Evolutionary conservation across 768 basidiomycete species (phyloP), one percentile per base, ranked within the genome.

Genomic region (Pseudohyphozyma bogoriensis): DNA sequence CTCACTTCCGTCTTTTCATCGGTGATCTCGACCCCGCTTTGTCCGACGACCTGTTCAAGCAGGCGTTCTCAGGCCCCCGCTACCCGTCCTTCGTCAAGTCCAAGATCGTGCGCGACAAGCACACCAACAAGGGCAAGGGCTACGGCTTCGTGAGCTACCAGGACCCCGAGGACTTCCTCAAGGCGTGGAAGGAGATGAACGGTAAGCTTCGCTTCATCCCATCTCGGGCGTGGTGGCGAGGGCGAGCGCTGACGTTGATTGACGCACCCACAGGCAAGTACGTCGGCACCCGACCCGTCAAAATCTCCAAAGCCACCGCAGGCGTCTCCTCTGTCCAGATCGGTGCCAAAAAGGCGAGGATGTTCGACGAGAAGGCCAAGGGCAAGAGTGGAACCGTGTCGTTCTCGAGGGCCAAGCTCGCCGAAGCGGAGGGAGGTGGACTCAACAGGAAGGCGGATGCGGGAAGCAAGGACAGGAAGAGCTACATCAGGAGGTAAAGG

Each of bases 111-210:
- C 81, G 92, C 36, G 95, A 99, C 74, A 81, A 91, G 59, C 77
- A 96, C 35, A 93, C 90, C 71, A 83, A 86, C 70, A 99, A 99
- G 82, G 92, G 93, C 0, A 95, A 89, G 73, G 70, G 70, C 3
- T 99, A 85, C 71, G 95, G 92, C 5, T 99, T 99, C 71, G 89
- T 97, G 31, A 89, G 89, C 1, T 99, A 97, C 75, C 89, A 87
- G 46, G 95, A 97, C 71, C 95, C 95, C 0, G 95, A 99, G 75
- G 95, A 99, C 73, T 96, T 97, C 74, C 73, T 99, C 58, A 92
- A 84, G 72, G 93, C 93, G 22, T 99, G 93, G 93, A 96, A 96
- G 73, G 92, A 97, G 74, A 97, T 95, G 92, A 91, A 96, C 74
- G 93, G 92, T 88, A 68, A 37, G 86, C 72, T 28, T 32, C 28